Evolutionary conservation across 176 grass and related monocot genomes (phyloP), one percentile per base, ranked within the genome.

Genomic region (Themeda triandra): DNA sequence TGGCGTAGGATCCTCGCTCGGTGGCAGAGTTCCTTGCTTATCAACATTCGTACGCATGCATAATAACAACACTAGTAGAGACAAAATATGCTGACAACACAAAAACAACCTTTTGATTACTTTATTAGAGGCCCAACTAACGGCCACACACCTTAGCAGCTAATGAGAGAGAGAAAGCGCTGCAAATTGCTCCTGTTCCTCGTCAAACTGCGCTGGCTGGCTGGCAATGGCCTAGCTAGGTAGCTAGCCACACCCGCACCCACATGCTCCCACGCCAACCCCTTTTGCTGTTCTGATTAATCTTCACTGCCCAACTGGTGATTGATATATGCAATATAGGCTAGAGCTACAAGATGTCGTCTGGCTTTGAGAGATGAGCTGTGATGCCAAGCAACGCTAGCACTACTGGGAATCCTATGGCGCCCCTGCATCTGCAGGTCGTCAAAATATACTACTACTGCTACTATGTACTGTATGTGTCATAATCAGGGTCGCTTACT

Each of bases 261-360:
- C 83, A 78, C 88, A 86, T 89, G 88, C 40, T 86, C 72, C 23
- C 79, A 80, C 59, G 68, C 68, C 54, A 24, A 13, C 54, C 14
- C 10, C 29, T 77, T 82, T 63, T 37, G 49, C 14, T 82, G 49
- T 39, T 87, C 37, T 60, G 68, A 76, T 68, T 67, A 66, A 69
- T 39, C 66, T 24, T 62, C 21, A 2, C 19, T n/a, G 35, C 19
- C 35, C 35, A 69, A 40, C 33, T 37, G n/a, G n/a, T n/a, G n/a
- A n/a, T n/a, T n/a, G n/a, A n/a, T n/a, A n/a, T n/a, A n/a, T n/a
- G n/a, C n/a, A n/a, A n/a, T n/a, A n/a, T n/a, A n/a, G n/a, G n/a
- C n/a, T n/a, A n/a, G n/a, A n/a, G n/a, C n/a, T n/a, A n/a, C n/a
- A n/a, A n/a, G n/a, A n/a, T n/a, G n/a, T n/a, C n/a, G n/a, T n/a